Evolutionary conservation across 1,284 basidiomycete species (phyloP), one percentile per base, ranked within the genome.

Genomic region (Tilletiaria anomala): DNA sequence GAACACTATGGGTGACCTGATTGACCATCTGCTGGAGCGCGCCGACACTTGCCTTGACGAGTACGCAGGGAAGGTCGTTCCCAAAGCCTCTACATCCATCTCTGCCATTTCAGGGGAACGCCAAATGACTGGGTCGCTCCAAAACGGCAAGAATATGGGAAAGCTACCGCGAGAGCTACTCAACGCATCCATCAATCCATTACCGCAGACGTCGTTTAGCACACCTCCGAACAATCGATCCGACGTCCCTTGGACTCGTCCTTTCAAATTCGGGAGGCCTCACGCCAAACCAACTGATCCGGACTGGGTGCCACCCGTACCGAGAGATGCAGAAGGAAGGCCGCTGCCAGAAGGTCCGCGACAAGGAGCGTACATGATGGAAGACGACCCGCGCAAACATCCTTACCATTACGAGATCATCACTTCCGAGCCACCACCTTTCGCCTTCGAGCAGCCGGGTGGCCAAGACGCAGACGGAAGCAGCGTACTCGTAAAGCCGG

Each of bases 11-110:
- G 80, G 85, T 14, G 84, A 89, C 61, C 71, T 78, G 0, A 76
- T 93, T 69, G 91, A 96, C 66, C 74, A 76, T 29, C 66, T 94
- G 42, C 70, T 93, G 43, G 91, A 96, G 68, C 75, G 77, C 42
- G 82, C 86, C 5, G 84, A 93, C 63, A 78, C 77, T 3, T 78
- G 78, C 48, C 67, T 94, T 29, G 88, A 94, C 59, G 77, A 83
- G 48, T 76, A 77, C 51, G 70, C 78, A 14, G 87, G 87, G 1
- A 73, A 75, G 51, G 75, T 72, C 42, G 84, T 80, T 60, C 73
- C 77, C n/a, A 58, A 68, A 4, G 67, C 58, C 4, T n/a, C 37
- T 17, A 15, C 43, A 5, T 38, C 44, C 20, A 29, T 35, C 23
- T 15, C 33, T 20, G 20, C 14, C 21, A 22, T 16, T 23, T 19